A percentile compares a stretch with the other conserved stretches of the same genome.
These are phyloP conservation scores for Aspergillus sp. DNA, from an alignment of 2,329 filamentous ascomycete genomes.

Conservation along the genomic window DNA sequence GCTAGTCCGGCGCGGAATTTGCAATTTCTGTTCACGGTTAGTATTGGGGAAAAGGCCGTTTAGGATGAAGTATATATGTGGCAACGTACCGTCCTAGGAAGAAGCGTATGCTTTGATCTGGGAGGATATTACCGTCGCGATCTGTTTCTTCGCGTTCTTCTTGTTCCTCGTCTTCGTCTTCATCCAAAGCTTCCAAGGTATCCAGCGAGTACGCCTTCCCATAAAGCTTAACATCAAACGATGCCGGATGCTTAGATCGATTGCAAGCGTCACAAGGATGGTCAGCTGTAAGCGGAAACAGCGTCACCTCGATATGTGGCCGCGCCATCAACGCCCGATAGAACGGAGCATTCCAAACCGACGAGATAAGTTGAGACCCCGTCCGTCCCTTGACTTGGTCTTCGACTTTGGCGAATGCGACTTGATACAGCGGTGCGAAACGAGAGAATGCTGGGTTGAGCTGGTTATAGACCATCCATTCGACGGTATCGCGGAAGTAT, in stretches of 20 bases:
- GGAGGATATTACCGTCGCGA: constrained; percentile 40
- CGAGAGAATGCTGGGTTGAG: constrained; percentile 63
- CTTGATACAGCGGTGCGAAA: constrained; percentile 55
- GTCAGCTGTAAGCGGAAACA: constrained; percentile 36
- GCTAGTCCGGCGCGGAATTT: constrained; percentile 59
- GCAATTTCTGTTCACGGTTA: constrained; percentile 39
- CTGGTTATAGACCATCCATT: constrained; percentile 75
- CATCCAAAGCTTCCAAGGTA: constrained; percentile 56
- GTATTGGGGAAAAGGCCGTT: background rate
- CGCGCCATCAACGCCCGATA: constrained; percentile 56
- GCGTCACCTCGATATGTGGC: constrained; percentile 50
- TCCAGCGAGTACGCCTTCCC: constrained; percentile 59
- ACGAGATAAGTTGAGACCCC: constrained; percentile 62
- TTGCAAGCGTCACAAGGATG: constrained; percentile 64
- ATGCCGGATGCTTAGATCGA: constrained; percentile 59
- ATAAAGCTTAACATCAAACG: constrained; percentile 53
- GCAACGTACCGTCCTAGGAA: constrained; percentile 43
- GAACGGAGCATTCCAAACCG: constrained; percentile 62
- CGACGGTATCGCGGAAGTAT: constrained; percentile 64
- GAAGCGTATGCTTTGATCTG: constrained; percentile 41
- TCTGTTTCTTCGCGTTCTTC: constrained; percentile 30
- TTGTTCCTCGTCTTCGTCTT: constrained; percentile 37
- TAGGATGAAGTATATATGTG: background rate
- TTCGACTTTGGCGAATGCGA: constrained; percentile 64
- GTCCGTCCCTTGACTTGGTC: constrained; percentile 62